These are phyloP conservation scores for Boeremia exigua DNA, from an alignment of 2,329 filamentous ascomycete species.

Conservation along the genomic window DNA sequence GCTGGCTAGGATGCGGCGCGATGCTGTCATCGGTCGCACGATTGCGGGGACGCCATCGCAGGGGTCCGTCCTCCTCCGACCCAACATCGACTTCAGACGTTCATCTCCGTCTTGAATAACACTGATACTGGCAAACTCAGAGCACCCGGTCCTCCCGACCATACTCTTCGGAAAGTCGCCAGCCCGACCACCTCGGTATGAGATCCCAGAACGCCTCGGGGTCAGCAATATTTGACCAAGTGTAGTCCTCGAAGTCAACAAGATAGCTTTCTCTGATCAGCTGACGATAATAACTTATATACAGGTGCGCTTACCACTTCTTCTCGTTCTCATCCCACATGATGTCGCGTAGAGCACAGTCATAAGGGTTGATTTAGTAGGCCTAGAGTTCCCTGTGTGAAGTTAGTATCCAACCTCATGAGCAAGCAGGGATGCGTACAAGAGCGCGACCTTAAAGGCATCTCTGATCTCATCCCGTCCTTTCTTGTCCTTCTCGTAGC, in stretches of 20 bases:
- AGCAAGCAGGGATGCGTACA: background rate
- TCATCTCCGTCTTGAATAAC: background rate
- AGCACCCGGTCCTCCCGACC: background rate
- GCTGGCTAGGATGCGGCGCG: conserved; percentile 22
- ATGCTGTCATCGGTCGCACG: conserved; percentile 34
- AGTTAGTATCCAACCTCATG: background rate
- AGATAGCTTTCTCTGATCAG: background rate
- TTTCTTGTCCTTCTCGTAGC: background rate
- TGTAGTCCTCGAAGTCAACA: background rate
- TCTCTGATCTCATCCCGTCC: background rate
- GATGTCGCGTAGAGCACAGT: background rate
- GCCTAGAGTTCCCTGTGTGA: background rate
- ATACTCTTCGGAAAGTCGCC: background rate
- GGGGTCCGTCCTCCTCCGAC: background rate
- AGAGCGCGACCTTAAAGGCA: background rate
- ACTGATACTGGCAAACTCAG: background rate
- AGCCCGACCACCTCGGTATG: background rate
- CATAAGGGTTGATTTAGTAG: background rate
- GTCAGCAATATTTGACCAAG: background rate
- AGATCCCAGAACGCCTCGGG: background rate
- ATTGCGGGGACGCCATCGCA: conserved; percentile 15
- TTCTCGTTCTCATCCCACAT: background rate
- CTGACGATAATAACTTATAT: background rate
- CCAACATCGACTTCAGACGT: background rate
- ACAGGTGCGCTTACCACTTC: background rate